phyloP scores from a whole-genome alignment of 2,329 filamentous ascomycete species.

The Ilyonectria robusta region DNA sequence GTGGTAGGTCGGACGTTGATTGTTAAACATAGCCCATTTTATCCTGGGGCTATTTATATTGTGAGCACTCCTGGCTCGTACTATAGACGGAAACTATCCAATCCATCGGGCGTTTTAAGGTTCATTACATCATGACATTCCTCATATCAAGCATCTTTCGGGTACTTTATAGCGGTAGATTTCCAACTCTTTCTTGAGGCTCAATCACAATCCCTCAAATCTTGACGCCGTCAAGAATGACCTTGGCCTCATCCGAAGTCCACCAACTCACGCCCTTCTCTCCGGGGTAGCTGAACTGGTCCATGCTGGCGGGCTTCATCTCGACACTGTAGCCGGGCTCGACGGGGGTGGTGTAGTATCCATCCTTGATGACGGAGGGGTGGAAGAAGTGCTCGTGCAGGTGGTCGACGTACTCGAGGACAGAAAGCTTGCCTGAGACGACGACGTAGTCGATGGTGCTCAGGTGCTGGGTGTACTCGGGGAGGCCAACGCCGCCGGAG shows the following conservation, averaged over 20 bases:
- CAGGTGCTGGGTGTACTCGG: conserved; percentile 94
- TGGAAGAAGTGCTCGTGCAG: conserved; percentile 94
- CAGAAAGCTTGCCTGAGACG: conserved; percentile 83
- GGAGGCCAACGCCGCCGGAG: conserved; percentile 89
- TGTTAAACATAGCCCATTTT: background rate
- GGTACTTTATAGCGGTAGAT: background rate
- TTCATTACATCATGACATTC: conserved; percentile 27
- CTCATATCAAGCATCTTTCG: conserved; percentile 1
- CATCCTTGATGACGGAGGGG: conserved; percentile 83
- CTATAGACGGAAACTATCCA: conserved; percentile 11
- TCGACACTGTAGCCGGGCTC: conserved; percentile 92
- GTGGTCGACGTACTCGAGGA: conserved; percentile 94
- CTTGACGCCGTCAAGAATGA: conserved; percentile 76
- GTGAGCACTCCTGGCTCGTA: conserved; percentile 10
- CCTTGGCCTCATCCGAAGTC: conserved; percentile 83
- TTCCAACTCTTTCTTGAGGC: conserved; percentile 4
- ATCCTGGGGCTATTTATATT: background rate
- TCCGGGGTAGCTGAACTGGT: conserved; percentile 82
- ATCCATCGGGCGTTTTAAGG: conserved; percentile 17
- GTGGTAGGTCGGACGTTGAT: background rate
- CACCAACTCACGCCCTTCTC: conserved; percentile 87
- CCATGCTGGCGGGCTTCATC: conserved; percentile 93
- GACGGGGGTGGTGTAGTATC: conserved; percentile 88
- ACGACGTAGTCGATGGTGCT: conserved; percentile 94
- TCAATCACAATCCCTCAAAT: conserved; percentile 54